Evolutionary conservation across 306 rosid genomes (phyloP).

Genomic region (Rosa rugosa): DNA sequence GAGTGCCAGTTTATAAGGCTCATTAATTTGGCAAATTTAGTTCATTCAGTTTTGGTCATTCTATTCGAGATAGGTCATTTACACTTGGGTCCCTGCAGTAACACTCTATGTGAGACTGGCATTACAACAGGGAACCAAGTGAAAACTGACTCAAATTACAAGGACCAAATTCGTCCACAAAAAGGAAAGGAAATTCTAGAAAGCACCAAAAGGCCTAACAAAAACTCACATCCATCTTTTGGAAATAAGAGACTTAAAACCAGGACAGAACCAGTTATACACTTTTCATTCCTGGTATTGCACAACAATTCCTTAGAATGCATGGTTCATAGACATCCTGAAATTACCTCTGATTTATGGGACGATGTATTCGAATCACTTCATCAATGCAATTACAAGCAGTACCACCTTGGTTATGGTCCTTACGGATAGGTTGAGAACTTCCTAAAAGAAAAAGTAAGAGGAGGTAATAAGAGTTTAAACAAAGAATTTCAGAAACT

Average conservation of each 20-base stretch:
- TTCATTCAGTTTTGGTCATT: not conserved
- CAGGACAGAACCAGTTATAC: not conserved
- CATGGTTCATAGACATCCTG: constrained; percentile 11
- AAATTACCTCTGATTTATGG: constrained; percentile 52
- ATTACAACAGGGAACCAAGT: not conserved
- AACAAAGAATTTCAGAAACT: constrained; percentile 8
- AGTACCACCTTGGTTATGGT: constrained; percentile 30
- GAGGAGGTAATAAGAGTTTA: constrained; percentile 1
- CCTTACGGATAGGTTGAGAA: constrained; percentile 30
- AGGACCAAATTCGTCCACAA: not conserved
- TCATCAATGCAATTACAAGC: constrained; percentile 67
- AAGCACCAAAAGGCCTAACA: not conserved
- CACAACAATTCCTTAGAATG: not conserved
- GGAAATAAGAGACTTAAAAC: not conserved
- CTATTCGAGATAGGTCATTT: not conserved
- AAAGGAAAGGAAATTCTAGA: not conserved
- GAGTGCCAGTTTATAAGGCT: not conserved
- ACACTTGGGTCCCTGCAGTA: not conserved
- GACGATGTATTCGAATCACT: constrained; percentile 61
- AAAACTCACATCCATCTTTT: not conserved
- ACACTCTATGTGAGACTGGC: not conserved
- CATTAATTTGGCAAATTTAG: not conserved
- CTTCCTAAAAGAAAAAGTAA: constrained; percentile 45
- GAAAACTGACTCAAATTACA: not conserved
- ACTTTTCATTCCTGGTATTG: constrained; percentile 5